These are phyloP conservation scores for Solanum etuberosum DNA, from an alignment of 257 asterid genomes.

Conservation along the genomic window DNA sequence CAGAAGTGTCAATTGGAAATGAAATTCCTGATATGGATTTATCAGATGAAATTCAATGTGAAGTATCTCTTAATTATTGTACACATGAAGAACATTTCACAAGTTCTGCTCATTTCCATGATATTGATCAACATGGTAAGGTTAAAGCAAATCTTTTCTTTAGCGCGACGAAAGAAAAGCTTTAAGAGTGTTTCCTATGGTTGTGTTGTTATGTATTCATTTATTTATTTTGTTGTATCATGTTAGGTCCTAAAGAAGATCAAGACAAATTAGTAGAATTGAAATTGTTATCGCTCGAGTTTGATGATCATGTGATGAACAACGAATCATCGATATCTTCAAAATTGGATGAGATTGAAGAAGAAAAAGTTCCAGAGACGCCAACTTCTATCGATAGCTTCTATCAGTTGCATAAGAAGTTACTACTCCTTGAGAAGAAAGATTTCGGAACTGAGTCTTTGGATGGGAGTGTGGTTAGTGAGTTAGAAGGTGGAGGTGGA, in stretches of 20 bases:
- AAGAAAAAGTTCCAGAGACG: conserved; percentile 70
- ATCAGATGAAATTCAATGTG: conserved; percentile 42
- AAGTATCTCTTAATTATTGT: background rate
- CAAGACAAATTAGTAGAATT: conserved; percentile 30
- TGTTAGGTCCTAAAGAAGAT: conserved; percentile 29
- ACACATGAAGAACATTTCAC: conserved; percentile 28
- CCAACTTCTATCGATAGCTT: conserved; percentile 63
- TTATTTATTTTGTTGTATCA: background rate
- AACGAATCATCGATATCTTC: conserved; percentile 13
- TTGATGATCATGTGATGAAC: conserved; percentile 13
- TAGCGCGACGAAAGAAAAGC: conserved; percentile 24
- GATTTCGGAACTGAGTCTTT: conserved; percentile 64
- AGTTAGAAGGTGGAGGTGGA: conserved; percentile 50
- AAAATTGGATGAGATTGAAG: conserved; percentile 46
- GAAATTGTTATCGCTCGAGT: conserved; percentile 25
- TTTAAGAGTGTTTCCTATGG: conserved; percentile 18
- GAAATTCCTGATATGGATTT: conserved; percentile 85
- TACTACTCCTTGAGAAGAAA: conserved; percentile 50
- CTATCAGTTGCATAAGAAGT: conserved; percentile 50
- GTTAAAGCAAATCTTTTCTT: background rate
- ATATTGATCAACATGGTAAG: conserved; percentile 38
- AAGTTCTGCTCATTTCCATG: conserved; percentile 13
- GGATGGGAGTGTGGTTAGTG: conserved; percentile 84
- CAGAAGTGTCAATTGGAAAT: conserved; percentile 89
- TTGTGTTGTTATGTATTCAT: conserved; percentile 2